Conservation (phyloP, 306 rosid genomes). For the Cucurbita moschata region DNA sequence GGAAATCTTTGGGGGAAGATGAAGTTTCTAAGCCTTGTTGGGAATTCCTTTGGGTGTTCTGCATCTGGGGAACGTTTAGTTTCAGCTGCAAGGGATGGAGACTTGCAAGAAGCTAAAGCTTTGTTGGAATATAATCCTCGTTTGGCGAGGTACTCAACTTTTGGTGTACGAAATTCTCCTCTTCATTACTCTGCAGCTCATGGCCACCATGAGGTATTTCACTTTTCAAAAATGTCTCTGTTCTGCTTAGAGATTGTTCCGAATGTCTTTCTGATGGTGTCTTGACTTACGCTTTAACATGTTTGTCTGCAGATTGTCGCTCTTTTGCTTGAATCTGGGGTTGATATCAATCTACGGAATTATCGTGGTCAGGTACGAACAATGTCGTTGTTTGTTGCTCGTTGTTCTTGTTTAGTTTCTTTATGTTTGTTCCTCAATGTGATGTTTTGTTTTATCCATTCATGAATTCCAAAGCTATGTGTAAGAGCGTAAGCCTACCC, state of each 20-base stretch:
- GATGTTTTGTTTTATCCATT: not conserved
- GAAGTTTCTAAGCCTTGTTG: slow-evolving; percentile 73
- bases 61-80: slow-evolving; percentile 97
- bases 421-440: not conserved
- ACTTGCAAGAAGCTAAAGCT: slow-evolving; percentile 93
- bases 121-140: slow-evolving; percentile 86
- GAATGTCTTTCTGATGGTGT: not conserved
- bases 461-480: not conserved
- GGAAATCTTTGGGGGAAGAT: slow-evolving; percentile 9
- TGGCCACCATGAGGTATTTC: slow-evolving; percentile 89
- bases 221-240: not conserved
- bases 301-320: slow-evolving; percentile 50
- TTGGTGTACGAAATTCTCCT: slow-evolving; percentile 93
- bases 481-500: too few species aligned
- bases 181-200: slow-evolving; percentile 98
- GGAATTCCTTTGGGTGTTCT: slow-evolving; percentile 96
- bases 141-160: slow-evolving; percentile 82
- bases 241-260: not conserved
- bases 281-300: slow-evolving; percentile 4
- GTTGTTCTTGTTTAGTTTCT: not conserved
- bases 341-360: slow-evolving; percentile 84
- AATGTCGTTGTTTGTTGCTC: not conserved
- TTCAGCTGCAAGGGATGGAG: slow-evolving; percentile 99
- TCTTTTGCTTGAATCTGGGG: slow-evolving; percentile 84
- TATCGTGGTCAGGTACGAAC: slow-evolving; percentile 84